Evolutionary conservation across 441 rosid species (phyloP), one percentile per base, ranked within the genome.

Genomic region (Jatropha podagrica): DNA sequence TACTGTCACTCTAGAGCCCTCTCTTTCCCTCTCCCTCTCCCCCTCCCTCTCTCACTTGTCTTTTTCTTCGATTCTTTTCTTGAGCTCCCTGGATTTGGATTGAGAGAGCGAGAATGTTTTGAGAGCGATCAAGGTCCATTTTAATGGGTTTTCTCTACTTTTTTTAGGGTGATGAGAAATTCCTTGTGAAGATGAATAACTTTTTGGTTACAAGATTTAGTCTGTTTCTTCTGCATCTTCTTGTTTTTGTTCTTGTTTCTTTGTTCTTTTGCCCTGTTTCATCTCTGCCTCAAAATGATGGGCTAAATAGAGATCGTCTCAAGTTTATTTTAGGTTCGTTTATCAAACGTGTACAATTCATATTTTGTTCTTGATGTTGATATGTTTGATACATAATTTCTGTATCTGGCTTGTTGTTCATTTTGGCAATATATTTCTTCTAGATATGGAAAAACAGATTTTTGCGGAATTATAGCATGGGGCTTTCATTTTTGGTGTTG

Each of bases 311-410:
- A 49, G 90, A 88, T 78, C 84, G 88, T 71, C 76, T 88, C 64
- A 89, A 85, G 84, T 80, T 83, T 65, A 82, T 88, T 41, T 76
- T 89, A 83, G 97, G 97, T 91, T 74, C 32, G 88, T 82, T 14
- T 7, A 42, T 12, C 11, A 3, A 17, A 38, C 26, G 23, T 37
- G 51, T 23, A 56, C 68, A 46, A 38, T 14, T 54, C 56, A 51
- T 23, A 32, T 42, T 40, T 67, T n/a, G 15, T 10, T 55, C 44
- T 11, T 66, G 38, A 58, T 71, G 14, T 14, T 70, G 46, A 7
- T 26, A 38, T 44, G 55, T 27, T 17, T 40, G 54, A 10, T 5
- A 32, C 20, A 65, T 41, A 54, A 44, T 58, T 55, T 44, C 44
- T 46, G 11, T 66, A 26, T 67, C 46, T 66, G 77, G 61, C 68